Percentiles rank a stretch among this genome's conserved stretches.
These are phyloP conservation scores for Diospyros lotus DNA, from an alignment of 148 eudicot genomes.

Conservation along the genomic window DNA sequence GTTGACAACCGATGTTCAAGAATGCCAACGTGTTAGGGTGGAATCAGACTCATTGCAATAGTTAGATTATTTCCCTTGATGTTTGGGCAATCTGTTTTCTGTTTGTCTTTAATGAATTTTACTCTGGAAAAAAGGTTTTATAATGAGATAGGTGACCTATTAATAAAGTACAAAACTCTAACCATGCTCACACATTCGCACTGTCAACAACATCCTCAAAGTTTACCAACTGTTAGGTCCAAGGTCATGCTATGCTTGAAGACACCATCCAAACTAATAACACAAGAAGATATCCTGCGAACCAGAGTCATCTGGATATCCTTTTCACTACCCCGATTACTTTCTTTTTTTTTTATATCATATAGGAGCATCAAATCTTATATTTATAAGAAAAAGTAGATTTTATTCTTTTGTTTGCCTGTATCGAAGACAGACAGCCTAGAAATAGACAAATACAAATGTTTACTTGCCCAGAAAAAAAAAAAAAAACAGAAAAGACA, in stretches of 20 bases:
- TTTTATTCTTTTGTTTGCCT: neutral
- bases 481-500: neutral
- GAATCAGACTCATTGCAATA: no score
- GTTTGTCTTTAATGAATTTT: no score
- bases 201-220: no score
- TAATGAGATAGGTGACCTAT: no score
- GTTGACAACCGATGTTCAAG: no score
- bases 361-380: neutral
- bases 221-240: neutral
- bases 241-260: neutral
- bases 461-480: no score
- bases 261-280: neutral
- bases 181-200: no score
- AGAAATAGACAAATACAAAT: neutral
- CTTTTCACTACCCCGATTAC: neutral
- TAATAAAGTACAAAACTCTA: no score
- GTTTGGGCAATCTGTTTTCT: no score
- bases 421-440: neutral
- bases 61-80: no score
- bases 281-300: neutral
- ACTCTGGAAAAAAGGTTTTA: no score
- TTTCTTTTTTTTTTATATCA: neutral
- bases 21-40: no score
- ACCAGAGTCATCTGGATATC: neutral
- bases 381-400: neutral